phyloP scores from a whole-genome alignment of 305 asterid species.

The Fraxinus dipetala region DNA sequence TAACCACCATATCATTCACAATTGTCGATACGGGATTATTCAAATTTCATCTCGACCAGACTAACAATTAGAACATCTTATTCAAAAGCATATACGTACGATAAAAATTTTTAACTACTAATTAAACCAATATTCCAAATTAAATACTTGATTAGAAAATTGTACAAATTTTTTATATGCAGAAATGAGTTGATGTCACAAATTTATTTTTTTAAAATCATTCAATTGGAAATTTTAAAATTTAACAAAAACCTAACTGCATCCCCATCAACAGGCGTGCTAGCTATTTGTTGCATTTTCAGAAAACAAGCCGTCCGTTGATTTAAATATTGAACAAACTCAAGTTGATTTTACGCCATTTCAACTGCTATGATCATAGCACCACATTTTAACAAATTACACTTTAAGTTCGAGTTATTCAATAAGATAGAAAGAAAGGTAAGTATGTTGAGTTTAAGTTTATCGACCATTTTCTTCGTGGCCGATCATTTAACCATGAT shows the following conservation, averaged over 20 bases:
- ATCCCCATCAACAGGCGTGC: slow-evolving; percentile 27
- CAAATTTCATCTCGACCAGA: neutral
- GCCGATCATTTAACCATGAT: neutral
- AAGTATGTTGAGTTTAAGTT: no score
- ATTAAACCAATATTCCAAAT: neutral
- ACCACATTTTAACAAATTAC: neutral
- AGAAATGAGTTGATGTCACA: slow-evolving; percentile 19
- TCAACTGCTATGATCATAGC: slow-evolving; percentile 27
- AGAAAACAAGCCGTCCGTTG: slow-evolving; percentile 35
- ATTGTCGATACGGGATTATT: neutral
- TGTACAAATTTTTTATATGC: neutral
- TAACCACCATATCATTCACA: neutral
- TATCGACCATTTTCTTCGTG: neutral
- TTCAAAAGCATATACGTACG: neutral
- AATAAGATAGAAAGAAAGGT: no score
- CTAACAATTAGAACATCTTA: neutral
- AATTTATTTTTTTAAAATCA: neutral
- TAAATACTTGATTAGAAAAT: neutral
- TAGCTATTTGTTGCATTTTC: slow-evolving; percentile 23
- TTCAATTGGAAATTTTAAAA: neutral
- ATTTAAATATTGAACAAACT: neutral
- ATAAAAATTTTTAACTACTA: neutral
- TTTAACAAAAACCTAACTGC: neutral
- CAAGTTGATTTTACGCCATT: slow-evolving; percentile 1
- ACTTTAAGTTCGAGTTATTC: neutral